Conservation (phyloP, 2,329 filamentous ascomycete genomes). For the Aspergillus niger region DNA sequence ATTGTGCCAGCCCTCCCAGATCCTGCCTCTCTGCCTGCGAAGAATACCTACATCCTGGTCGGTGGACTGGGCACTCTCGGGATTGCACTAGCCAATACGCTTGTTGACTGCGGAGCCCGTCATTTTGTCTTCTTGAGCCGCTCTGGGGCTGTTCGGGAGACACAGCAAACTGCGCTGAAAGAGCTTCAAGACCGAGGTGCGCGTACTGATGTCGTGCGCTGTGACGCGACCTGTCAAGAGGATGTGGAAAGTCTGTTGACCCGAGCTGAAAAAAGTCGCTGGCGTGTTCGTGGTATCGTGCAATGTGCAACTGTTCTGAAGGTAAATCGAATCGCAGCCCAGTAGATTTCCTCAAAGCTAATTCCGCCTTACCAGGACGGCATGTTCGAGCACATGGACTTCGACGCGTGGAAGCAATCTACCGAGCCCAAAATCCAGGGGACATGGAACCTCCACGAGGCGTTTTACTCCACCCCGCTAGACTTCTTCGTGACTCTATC, state of each 20-base stretch:
- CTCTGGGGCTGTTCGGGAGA: constrained; percentile 17
- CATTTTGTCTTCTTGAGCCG: constrained; percentile 27
- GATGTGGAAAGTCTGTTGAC: constrained; percentile 18
- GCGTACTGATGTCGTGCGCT: constrained; percentile 17
- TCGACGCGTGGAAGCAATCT: constrained; percentile 4
- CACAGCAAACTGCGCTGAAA: constrained; percentile 18
- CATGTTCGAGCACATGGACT: constrained; percentile 26
- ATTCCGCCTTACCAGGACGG: constrained; percentile 17
- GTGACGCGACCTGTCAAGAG: constrained; percentile 19
- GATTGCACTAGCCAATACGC: constrained; percentile 21
- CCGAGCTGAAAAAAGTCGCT: constrained; percentile 16
- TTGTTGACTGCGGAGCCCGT: constrained; percentile 22
- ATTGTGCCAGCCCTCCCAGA: not conserved
- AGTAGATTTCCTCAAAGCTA: not conserved
- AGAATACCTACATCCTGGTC: constrained; percentile 23
- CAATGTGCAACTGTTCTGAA: constrained; percentile 25
- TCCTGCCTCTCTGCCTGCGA: not conserved
- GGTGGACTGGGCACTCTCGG: constrained; percentile 27
- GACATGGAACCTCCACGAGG: constrained; percentile 19
- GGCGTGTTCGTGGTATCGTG: constrained; percentile 21
- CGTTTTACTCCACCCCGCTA: constrained; percentile 18
- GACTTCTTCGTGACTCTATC: constrained; percentile 58
- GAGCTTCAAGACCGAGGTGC: constrained; percentile 17
- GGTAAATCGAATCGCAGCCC: constrained; percentile 6
- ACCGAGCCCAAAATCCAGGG: constrained; percentile 16